Percentiles rank a stretch among this genome's conserved stretches.
Evolutionary conservation across 495 filamentous ascomycete genomes (phyloP).

Genomic region (Pyronema omphalodes): DNA sequence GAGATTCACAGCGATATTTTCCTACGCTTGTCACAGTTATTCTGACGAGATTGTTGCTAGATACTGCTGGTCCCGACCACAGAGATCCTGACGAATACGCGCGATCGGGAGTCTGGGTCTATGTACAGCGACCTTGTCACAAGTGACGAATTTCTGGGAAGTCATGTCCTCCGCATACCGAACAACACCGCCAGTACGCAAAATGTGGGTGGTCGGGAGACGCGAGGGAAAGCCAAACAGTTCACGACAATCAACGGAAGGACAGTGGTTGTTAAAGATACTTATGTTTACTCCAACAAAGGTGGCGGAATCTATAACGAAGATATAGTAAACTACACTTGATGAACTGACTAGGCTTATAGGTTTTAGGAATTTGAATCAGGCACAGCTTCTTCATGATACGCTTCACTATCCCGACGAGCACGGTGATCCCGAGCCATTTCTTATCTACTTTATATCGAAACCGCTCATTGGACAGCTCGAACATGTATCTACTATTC

Average conservation of each 20-base stretch:
- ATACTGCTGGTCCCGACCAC: constrained; percentile 87
- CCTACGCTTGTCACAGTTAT: not conserved
- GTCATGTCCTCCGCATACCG: constrained; percentile 84
- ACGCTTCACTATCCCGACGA: constrained; percentile 71
- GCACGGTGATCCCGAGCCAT: constrained; percentile 57
- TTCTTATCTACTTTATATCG: constrained; percentile 94
- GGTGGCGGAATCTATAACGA: constrained; percentile 33
- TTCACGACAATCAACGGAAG: constrained; percentile 82
- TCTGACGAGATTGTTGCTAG: constrained; percentile 26
- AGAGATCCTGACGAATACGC: constrained; percentile 69
- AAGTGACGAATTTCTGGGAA: constrained; percentile 86
- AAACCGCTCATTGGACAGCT: constrained; percentile 71
- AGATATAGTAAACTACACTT: not conserved
- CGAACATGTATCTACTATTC: constrained; percentile 38
- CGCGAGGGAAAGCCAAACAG: constrained; percentile 79
- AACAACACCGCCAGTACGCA: constrained; percentile 34
- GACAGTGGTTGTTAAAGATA: constrained; percentile 87
- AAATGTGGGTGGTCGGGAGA: constrained; percentile 53
- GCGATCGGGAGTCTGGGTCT: constrained; percentile 70
- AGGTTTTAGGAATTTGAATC: constrained; percentile 86
- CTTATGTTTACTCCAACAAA: constrained; percentile 87
- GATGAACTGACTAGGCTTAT: constrained; percentile 16
- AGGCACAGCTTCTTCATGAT: constrained; percentile 76
- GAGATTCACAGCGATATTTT: not conserved
- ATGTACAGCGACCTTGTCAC: constrained; percentile 62